Evolutionary conservation across 2,329 filamentous ascomycete species (phyloP).

Genomic region (Aspergillus sp.): DNA sequence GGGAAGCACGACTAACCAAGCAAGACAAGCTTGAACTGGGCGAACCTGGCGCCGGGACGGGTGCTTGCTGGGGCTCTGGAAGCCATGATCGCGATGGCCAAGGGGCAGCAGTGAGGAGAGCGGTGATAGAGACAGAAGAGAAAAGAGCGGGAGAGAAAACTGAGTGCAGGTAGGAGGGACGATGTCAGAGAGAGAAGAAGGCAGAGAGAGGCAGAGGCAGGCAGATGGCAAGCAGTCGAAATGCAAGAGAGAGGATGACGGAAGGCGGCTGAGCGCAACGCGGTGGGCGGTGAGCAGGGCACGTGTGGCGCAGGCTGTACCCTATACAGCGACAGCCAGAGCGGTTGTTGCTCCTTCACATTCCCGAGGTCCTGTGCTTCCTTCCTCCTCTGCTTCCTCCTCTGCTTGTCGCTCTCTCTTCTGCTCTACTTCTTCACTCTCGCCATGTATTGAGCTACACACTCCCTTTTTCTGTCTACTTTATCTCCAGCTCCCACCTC

Average conservation of each 20-base stretch:
- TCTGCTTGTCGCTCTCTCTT: slow-evolving; percentile 1
- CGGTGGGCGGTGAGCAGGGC: neutral
- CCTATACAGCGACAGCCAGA: too few relatives aligned
- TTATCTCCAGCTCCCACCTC: slow-evolving; percentile 1
- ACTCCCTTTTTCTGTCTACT: neutral
- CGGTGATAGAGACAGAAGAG: neutral
- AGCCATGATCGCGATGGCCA: slow-evolving; percentile 55
- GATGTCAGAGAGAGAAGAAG: neutral
- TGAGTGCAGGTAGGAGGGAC: too few relatives aligned
- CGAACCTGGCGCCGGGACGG: slow-evolving; percentile 68
- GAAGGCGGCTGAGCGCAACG: neutral
- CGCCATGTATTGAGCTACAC: slow-evolving; percentile 1
- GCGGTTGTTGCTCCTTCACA: slow-evolving; percentile 11
- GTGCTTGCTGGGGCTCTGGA: slow-evolving; percentile 67
- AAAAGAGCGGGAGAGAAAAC: neutral
- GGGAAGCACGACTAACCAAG: slow-evolving; percentile 56
- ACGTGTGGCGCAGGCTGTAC: too few relatives aligned
- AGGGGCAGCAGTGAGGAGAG: slow-evolving; percentile 6
- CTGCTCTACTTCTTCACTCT: slow-evolving; percentile 7
- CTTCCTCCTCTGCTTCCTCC: slow-evolving; percentile 2
- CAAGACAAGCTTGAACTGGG: slow-evolving; percentile 97
- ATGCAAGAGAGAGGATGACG: neutral
- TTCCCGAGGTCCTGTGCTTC: slow-evolving; percentile 11
- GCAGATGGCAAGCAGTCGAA: neutral
- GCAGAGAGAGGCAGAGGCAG: neutral